Evolutionary conservation across 1,139 yeast species (phyloP).

Genomic region (Nadsonia starkeyi-henricii): DNA sequence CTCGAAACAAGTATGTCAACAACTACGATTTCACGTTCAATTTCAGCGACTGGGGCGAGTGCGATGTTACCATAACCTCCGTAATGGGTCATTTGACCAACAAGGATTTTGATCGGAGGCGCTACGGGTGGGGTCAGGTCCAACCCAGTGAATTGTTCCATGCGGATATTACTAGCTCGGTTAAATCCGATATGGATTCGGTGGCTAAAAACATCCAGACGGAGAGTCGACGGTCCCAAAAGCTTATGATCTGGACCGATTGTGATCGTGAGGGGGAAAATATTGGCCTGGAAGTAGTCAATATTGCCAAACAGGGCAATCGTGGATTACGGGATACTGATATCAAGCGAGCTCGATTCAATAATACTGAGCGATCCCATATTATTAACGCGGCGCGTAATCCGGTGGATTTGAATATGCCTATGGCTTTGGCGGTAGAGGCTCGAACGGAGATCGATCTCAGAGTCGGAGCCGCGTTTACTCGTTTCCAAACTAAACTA

Average conservation of each 20-base stretch:
- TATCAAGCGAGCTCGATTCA: conserved; percentile 65
- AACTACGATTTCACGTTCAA: conserved; percentile 67
- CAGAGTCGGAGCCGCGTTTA: conserved; percentile 80
- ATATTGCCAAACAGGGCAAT: conserved; percentile 44
- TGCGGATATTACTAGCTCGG: conserved; percentile 42
- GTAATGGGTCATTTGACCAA: conserved; percentile 75
- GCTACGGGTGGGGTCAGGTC: conserved; percentile 48
- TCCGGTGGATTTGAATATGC: conserved; percentile 51
- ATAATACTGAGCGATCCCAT: conserved; percentile 73
- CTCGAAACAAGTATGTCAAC: conserved; percentile 50
- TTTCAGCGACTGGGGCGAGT: conserved; percentile 46
- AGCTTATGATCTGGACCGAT: conserved; percentile 93
- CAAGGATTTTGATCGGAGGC: conserved; percentile 43
- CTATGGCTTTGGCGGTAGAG: conserved; percentile 68
- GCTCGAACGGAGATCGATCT: conserved; percentile 81
- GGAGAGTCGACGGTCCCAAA: conserved; percentile 48
- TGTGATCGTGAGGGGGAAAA: conserved; percentile 97
- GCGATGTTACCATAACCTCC: conserved; percentile 82
- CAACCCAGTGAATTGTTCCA: conserved; percentile 53
- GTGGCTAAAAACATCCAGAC: conserved; percentile 56
- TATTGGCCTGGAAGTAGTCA: conserved; percentile 75
- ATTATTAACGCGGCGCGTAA: conserved; percentile 57
- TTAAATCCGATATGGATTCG: conserved; percentile 28
- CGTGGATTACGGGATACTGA: conserved; percentile 31
- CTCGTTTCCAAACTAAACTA: conserved; percentile 53